Evolutionary conservation across 1,284 basidiomycete genomes (phyloP).

Genomic region (Cutaneotrichosporon spelunceum): DNA sequence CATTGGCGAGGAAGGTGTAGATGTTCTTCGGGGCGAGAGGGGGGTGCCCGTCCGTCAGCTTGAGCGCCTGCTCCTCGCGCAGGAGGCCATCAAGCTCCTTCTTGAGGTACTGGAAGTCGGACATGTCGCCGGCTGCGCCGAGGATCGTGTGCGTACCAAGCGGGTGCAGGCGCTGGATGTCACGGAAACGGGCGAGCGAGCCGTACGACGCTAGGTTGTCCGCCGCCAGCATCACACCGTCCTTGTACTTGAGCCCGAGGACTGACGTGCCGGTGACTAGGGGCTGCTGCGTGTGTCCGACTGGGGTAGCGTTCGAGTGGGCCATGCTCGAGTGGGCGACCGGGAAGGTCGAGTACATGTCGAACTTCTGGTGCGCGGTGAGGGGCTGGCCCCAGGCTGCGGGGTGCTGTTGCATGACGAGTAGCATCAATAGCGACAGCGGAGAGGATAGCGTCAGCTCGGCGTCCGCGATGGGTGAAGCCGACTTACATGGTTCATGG

Average conservation of each 20-base stretch:
- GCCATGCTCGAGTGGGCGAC: constrained; percentile 19
- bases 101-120: constrained; percentile 94
- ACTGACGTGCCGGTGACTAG: constrained; percentile 97
- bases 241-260: constrained; percentile 88
- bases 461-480: neutral
- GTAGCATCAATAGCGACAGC: neutral
- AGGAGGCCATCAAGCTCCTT: constrained; percentile 54
- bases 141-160: constrained; percentile 80
- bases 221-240: constrained; percentile 98
- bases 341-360: constrained; percentile 43
- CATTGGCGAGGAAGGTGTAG: constrained; percentile 84
- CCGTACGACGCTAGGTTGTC: constrained; percentile 98
- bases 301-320: constrained; percentile 20
- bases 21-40: constrained; percentile 82
- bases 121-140: constrained; percentile 94
- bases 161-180: constrained; percentile 79
- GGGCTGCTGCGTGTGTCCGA: constrained; percentile 60
- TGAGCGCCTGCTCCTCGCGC: constrained; percentile 61
- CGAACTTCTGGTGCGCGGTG: constrained; percentile 41
- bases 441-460: constrained; percentile 9
- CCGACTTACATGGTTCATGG: constrained; percentile 33
- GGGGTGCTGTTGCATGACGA: constrained; percentile 38
- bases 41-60: constrained; percentile 73
- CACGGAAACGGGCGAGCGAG: constrained; percentile 94
- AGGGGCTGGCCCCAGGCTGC: constrained; percentile 49